Evolutionary conservation across 345 rosid genomes (phyloP).

Genomic region (Sapria himalayana): DNA sequence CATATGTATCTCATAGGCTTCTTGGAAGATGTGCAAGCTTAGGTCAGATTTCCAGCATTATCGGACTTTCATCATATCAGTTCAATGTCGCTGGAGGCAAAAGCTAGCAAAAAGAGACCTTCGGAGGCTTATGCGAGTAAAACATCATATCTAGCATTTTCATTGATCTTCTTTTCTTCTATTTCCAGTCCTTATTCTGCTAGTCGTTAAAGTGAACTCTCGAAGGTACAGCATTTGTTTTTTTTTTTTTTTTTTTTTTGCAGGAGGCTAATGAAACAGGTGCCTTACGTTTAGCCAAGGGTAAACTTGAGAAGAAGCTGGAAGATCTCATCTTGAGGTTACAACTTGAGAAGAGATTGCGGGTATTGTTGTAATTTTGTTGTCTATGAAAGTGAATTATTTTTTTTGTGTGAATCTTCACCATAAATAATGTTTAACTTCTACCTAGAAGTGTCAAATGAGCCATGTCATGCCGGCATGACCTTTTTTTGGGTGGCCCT

Average conservation of each 20-base stretch:
- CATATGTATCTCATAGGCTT: constrained; percentile 24
- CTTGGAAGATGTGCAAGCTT: constrained; percentile 59
- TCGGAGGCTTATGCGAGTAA: constrained; percentile 56
- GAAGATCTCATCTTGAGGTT: constrained; percentile 90
- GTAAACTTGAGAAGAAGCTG: constrained; percentile 76
- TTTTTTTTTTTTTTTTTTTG: constrained; percentile 7
- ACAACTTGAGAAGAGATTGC: constrained; percentile 69
- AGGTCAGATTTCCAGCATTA: constrained; percentile 33
- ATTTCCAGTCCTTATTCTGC: no score
- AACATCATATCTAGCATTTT: not conserved
- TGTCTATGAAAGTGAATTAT: no score
- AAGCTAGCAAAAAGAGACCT: constrained; percentile 71
- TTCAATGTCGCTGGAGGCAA: constrained; percentile 82
- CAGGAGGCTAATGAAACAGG: constrained; percentile 94
- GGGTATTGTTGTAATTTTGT: constrained; percentile 40
- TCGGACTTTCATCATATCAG: constrained; percentile 46
- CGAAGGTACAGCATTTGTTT: not conserved
- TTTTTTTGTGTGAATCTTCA: no score
- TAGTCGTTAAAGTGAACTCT: no score
- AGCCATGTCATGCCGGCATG: no score
- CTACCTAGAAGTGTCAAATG: no score
- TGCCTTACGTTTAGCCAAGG: constrained; percentile 82
- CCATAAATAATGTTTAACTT: no score
- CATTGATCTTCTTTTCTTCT: no score
- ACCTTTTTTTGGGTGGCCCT: no score